Base-by-base conservation (phyloP, 345 rosid species). In the Hypericum androsaemum region DNA sequence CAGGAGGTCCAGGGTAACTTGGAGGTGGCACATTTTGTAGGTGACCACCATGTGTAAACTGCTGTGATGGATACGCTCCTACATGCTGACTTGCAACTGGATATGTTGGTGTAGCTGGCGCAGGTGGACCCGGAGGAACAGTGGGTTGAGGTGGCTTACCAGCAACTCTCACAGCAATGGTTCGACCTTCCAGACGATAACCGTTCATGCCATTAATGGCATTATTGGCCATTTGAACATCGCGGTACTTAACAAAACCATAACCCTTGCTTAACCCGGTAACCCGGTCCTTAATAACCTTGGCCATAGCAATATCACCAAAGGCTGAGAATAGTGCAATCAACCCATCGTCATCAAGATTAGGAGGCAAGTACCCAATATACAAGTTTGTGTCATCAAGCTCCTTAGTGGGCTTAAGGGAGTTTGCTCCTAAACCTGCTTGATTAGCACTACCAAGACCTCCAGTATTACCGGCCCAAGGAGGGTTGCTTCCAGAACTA, bases 281-380 rank as follows among this genome's bases (percentile, higher is more conserved):
- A 53, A 64, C 57, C 50, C 79, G 76, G 58, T 94, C 99, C 77
- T 86, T 94, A 51, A 94, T 82, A 49, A 94, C 99, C 77, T 94
- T 94, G 54, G 97, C 97, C 97, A 77, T 88, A 61, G 79, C 95
- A 65, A 94, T 94, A 43, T 94, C 84, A 39, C 99, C 99, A 67
- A 81, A 94, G 42, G 95, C 45, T 6, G 95, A 73, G 59, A 94
- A 94, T 64, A 94, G 64, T 43, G 71, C 69, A 60, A 94, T 88
- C 80, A 94, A 76, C 46, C 89, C 81, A 62, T 94, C 80, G 40
- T 94, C 99, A 36, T 94, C 97, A 11, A 94, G 80, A 56, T 74
- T 80, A 14, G 87, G 82, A 13, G 97, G 99, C 74, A 88, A 76
- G 63, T 88, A 94, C n/a, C 99, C 88, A 53, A 88, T 80, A 60